Percentiles rank a stretch among this genome's conserved stretches.
Conservation (phyloP, 768 basidiomycete genomes). For the Lactarius quietus region DNA sequence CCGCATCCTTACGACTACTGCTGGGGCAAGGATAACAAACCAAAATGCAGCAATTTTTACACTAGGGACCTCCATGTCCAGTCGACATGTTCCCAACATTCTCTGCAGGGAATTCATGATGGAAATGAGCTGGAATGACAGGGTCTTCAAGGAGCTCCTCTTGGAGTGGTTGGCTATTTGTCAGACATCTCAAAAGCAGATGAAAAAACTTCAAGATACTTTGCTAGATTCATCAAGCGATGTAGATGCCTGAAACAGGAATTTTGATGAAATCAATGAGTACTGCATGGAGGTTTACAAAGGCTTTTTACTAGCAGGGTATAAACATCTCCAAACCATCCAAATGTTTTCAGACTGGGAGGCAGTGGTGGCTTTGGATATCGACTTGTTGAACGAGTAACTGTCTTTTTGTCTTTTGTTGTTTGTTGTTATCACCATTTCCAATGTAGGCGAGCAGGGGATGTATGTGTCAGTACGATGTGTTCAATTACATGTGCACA, state of each 20-base stretch:
- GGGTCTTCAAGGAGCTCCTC: background rate
- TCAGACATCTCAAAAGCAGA: accelerated
- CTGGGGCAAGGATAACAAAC: background rate
- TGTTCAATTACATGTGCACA: no score
- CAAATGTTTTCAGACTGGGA: background rate
- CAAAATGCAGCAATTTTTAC: accelerated
- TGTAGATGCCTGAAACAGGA: background rate
- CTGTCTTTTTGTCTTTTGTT: no score
- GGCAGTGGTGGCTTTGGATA: background rate
- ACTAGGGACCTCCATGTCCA: background rate
- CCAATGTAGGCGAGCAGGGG: no score
- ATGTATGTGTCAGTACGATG: no score
- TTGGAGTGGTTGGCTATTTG: background rate
- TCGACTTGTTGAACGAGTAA: background rate
- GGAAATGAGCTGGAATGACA: background rate
- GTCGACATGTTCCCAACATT: background rate
- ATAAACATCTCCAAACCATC: background rate
- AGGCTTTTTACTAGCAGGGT: background rate
- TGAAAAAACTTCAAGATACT: no score
- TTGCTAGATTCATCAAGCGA: background rate
- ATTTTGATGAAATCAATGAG: background rate
- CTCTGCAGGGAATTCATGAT: background rate
- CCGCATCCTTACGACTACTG: background rate
- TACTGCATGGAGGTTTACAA: background rate
- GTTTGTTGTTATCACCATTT: no score